Percentiles rank a stretch among this genome's conserved stretches.
phyloP scores from a whole-genome alignment of 2,329 filamentous ascomycete species.

The Colletotrichum tanaceti region DNA sequence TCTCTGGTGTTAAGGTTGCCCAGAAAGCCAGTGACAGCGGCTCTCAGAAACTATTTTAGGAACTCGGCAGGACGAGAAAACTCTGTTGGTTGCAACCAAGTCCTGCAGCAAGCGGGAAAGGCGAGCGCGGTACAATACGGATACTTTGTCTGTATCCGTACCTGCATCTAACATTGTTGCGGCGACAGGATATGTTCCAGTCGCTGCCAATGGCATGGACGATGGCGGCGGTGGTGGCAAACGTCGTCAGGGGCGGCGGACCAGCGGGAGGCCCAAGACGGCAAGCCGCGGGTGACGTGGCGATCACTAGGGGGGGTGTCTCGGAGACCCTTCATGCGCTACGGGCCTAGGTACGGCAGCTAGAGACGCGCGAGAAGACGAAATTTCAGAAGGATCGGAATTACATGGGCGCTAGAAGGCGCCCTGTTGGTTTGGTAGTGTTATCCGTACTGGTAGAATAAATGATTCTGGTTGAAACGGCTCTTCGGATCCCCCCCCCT shows the following conservation, averaged over 20 bases:
- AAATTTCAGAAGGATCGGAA: constrained; percentile 29
- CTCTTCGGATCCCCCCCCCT: not conserved
- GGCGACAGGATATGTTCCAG: not conserved
- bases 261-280: constrained; percentile 27
- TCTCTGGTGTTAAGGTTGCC: not conserved
- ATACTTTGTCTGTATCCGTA: constrained; percentile 21
- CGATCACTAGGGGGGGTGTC: constrained; percentile 8
- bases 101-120: not conserved
- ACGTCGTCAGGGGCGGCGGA: not conserved
- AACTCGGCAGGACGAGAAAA: constrained; percentile 6
- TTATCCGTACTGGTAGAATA: constrained; percentile 1
- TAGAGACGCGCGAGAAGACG: constrained; percentile 23
- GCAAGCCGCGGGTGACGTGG: constrained; percentile 33
- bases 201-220: constrained; percentile 6
- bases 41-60: constrained; percentile 24
- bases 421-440: not conserved
- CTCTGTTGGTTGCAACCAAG: not conserved
- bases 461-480: constrained; percentile 22
- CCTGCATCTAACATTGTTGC: constrained; percentile 28
- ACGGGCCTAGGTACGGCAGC: too few species aligned
- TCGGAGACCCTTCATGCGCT: constrained; percentile 17
- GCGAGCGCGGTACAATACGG: not conserved
- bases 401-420: constrained; percentile 22
- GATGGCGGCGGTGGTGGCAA: constrained; percentile 27
- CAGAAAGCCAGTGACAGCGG: too few species aligned